phyloP scores from a whole-genome alignment of 176 grass and related monocot species.

The bread wheat (Triticum aestivum) region DNA sequence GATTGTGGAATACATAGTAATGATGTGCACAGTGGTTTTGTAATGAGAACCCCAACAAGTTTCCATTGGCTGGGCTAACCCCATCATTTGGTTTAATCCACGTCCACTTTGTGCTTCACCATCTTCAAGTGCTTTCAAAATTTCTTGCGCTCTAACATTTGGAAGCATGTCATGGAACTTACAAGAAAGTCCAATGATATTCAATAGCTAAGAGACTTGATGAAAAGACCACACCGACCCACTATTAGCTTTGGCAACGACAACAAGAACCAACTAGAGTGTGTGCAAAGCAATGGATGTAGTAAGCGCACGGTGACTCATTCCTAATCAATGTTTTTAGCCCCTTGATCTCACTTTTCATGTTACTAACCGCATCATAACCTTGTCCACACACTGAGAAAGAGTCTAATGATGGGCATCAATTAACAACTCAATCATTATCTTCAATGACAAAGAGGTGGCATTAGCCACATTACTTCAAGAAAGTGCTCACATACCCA shows the following conservation, averaged over 20 bases:
- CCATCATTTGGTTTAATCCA: background rate
- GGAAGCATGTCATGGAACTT: background rate
- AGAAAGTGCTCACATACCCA: background rate
- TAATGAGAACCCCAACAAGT: background rate
- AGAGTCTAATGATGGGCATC: background rate
- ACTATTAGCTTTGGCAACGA: background rate
- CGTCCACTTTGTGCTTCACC: background rate
- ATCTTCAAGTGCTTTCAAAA: background rate
- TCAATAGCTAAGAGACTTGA: background rate
- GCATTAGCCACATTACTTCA: background rate
- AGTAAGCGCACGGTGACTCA: background rate
- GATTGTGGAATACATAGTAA: background rate
- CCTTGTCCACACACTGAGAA: background rate
- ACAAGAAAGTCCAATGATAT: background rate
- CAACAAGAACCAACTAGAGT: background rate
- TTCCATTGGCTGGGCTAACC: too few species aligned
- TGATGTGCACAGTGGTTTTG: background rate
- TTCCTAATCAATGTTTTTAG: background rate
- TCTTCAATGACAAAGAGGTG: background rate
- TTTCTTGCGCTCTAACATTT: background rate
- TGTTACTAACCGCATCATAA: background rate
- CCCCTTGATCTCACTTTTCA: background rate
- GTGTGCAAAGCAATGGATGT: background rate
- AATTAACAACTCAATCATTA: background rate
- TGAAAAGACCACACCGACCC: background rate